Percentiles rank a stretch among this genome's conserved stretches.
These are phyloP conservation scores for Haplosporangium gracile DNA, from an alignment of 192 early-diverging fungal genomes.

Conservation along the genomic window DNA sequence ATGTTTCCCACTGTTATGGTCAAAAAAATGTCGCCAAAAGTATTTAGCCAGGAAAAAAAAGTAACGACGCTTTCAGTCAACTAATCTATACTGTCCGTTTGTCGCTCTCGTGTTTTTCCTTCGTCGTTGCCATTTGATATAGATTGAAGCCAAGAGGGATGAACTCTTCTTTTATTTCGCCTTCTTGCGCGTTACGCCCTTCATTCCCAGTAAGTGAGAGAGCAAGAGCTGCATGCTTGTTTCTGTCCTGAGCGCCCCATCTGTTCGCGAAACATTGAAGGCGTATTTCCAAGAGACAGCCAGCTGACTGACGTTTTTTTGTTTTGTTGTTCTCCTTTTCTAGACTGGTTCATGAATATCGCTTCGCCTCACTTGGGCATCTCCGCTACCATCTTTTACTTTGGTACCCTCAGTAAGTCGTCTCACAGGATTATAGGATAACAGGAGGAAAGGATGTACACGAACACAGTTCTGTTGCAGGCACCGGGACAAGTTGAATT, in stretches of 20 bases:
- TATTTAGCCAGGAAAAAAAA: background rate
- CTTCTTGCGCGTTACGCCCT: slow-evolving; percentile 49
- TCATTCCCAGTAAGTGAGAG: slow-evolving; percentile 45
- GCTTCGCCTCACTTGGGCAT: slow-evolving; percentile 60
- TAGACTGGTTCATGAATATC: slow-evolving; percentile 63
- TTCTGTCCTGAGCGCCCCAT: background rate
- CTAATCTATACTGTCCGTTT: background rate
- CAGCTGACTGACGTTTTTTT: background rate
- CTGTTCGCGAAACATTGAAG: background rate
- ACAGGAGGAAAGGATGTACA: background rate
- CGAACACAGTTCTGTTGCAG: background rate
- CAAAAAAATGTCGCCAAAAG: background rate
- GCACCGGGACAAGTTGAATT: background rate
- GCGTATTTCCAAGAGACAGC: background rate
- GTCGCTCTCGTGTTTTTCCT: background rate
- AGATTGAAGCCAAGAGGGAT: slow-evolving; percentile 51
- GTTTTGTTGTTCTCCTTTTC: slow-evolving; percentile 12
- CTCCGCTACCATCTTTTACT: slow-evolving; percentile 40
- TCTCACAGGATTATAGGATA: background rate
- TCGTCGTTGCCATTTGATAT: background rate
- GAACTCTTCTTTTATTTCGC: slow-evolving; percentile 55
- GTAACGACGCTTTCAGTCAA: background rate
- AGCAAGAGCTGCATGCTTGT: background rate
- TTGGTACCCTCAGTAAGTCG: slow-evolving; percentile 45
- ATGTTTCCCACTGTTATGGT: background rate